Evolutionary conservation across 352 stramenopile species (phyloP).

Genomic region (Phytophthora pinifolia): DNA sequence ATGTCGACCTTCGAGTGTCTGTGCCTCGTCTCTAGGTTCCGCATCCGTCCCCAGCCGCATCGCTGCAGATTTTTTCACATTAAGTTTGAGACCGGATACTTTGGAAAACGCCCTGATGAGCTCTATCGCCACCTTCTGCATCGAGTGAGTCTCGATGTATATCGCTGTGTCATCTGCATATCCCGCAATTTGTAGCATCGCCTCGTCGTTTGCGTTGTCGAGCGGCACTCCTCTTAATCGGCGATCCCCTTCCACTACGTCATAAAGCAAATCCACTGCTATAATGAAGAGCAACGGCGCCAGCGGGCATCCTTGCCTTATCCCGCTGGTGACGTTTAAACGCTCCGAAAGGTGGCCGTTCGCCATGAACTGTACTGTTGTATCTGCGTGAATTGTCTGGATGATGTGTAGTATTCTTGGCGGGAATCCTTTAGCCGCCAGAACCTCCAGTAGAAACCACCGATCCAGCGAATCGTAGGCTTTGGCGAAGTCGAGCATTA

Average conservation of each 20-base stretch:
- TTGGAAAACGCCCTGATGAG: not conserved
- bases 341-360: not conserved
- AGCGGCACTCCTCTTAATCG: not conserved
- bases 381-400: not conserved
- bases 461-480: constrained; percentile 9
- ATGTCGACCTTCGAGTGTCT: too few species aligned
- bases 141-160: not conserved
- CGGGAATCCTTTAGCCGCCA: constrained; percentile 4
- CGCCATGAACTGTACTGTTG: not conserved
- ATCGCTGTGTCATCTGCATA: constrained; percentile 13
- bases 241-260: not conserved
- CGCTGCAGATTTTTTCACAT: constrained; percentile 1
- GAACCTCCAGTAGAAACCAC: not conserved
- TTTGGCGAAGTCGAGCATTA: constrained; percentile 11
- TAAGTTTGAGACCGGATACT: not conserved
- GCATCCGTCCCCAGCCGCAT: not conserved
- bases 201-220: not conserved
- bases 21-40: not conserved
- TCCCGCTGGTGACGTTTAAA: not conserved
- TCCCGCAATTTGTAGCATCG: not conserved
- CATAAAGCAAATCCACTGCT: constrained; percentile 1
- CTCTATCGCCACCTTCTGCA: not conserved
- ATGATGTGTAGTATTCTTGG: not conserved
- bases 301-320: constrained; percentile 4
- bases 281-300: constrained; percentile 9